Percentiles rank a stretch among this genome's conserved stretches.
Evolutionary conservation across 768 basidiomycete genomes (phyloP).

Genomic region (Boletus coccyginus): DNA sequence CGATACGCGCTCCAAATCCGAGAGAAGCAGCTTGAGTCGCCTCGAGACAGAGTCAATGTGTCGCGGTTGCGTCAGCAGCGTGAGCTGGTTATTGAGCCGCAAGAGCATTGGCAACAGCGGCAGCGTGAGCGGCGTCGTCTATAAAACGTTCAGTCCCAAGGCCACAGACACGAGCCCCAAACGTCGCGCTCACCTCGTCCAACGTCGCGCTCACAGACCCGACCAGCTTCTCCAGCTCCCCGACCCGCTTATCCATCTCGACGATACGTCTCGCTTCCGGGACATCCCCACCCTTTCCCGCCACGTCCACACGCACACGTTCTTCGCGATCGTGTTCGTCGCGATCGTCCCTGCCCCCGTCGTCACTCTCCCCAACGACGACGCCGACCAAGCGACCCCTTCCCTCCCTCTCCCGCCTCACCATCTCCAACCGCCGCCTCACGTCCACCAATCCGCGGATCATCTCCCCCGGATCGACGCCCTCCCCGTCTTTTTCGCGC

Average conservation of each 20-base stretch:
- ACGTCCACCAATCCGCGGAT: conserved; percentile 78
- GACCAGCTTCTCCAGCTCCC: conserved; percentile 77
- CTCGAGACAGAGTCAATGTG: conserved; percentile 95
- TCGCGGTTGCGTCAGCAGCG: conserved; percentile 89
- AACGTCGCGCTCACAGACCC: conserved; percentile 77
- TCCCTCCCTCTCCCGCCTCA: conserved; percentile 63
- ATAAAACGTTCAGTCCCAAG: conserved; percentile 5
- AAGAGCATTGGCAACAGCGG: conserved; percentile 81
- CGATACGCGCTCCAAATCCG: conserved; percentile 86
- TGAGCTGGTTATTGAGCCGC: conserved; percentile 81
- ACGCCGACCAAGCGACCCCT: conserved; percentile 60
- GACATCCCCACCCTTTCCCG: conserved; percentile 18
- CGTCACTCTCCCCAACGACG: conserved; percentile 38
- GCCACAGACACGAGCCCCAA: background rate
- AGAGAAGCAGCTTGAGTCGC: conserved; percentile 85
- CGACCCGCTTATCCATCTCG: conserved; percentile 81
- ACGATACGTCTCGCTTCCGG: conserved; percentile 51
- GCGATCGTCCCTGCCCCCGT: conserved; percentile 1
- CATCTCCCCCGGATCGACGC: conserved; percentile 70
- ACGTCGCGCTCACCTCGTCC: conserved; percentile 64
- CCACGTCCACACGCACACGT: background rate
- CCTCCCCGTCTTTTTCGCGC: conserved; percentile 46
- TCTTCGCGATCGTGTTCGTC: conserved; percentile 1
- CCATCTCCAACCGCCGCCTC: conserved; percentile 62
- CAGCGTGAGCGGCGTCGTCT: conserved; percentile 72